Evolutionary conservation across 2,329 filamentous ascomycete species (phyloP), one percentile per base, ranked within the genome.

Genomic region (Colletotrichum sp.): DNA sequence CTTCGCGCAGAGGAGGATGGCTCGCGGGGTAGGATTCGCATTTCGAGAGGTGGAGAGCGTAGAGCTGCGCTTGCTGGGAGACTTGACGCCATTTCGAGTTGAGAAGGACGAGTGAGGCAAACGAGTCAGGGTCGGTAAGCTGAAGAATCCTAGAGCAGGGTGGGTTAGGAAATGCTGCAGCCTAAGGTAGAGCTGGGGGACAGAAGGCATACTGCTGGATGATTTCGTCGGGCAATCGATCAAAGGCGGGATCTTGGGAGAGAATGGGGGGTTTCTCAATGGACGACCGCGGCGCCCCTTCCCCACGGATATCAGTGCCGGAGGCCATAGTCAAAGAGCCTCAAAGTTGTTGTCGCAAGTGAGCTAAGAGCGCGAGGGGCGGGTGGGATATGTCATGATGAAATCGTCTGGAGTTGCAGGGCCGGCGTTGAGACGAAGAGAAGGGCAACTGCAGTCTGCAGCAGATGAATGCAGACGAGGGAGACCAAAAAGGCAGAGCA

Each of bases 21-120:
- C 87, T 89, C 71, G 89, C 86, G 55, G 88, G 85, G 79, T 90
- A 92, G 25, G 91, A 92, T 22, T 90, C 89, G 79, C 92, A 94
- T 83, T 83, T 87, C n/a, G 88, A 86, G 44, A 94, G 88, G 78
- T 94, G 92, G 78, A 90, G 87, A 52, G 88, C 88, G 82, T 94
- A 94, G 72, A 94, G 89, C 78, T 92, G 87, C 29, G 90, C 85
- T 79, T 91, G 90, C 81, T 93, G 92, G 13, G 93, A 93, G 77
- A 92, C 89, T 71, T 87, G 87, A 76, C 92, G 88, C 92, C 92
- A 94, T 85, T 92, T 92, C 66, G 89, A 86, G 85, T 93, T 94
- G 78, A 94, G 85, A 69, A 94, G 85, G 62, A 92, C 85, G 77
- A 94, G 89, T 49, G 93, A 94, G 61, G 93, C 92, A 83, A 94